Evolutionary conservation across 1,284 basidiomycete genomes (phyloP), one percentile per base, ranked within the genome.

Genomic region (Cryptococcus floricola): DNA sequence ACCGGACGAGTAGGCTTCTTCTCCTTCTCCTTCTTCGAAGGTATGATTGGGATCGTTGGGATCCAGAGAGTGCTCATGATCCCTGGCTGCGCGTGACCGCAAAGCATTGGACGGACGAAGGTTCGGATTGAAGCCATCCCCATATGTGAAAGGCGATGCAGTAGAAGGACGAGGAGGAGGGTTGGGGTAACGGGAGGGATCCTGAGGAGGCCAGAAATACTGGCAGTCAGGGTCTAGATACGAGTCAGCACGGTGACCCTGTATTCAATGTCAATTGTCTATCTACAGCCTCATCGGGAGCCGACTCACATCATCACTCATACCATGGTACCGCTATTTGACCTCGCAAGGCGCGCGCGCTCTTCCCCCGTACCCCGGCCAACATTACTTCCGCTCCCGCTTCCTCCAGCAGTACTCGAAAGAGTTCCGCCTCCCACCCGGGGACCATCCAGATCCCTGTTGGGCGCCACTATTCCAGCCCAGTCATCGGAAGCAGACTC

Each of bases 81-180:
- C 25, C 31, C 65, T 88, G 87, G 3, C 87, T 86, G 25, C 86
- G 86, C 1, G 86, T 78, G n/a, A 79, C 69, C 18, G 84, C 81
- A 58, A 57, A 10, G 80, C 65, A 64, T 84, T 88, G 25, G 83
- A 85, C 1, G 89, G 85, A 43, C 78, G 78, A 4, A 92, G 82
- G 39, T 78, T 67, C 1, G 91, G 90, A 68, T 93, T 93, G 23
- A 90, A 68, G 3, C 80, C 77, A 50, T 86, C 85, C 60, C 87
- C 86, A 68, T 89, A 95, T 7, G 90, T 91, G 84, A 91, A 95
- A 5, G 92, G 87, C 1, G 83, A 84, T 19, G 79, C 72, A 1
- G 83, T 81, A 23, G 61, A 45, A 18, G 54, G 58, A 31, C 48
- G 57, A 31, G 61, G 65, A 13, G 58, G 61, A 10, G 69, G 69